Conservation (phyloP, 108 stramenopile species). For the Cyclotella sp. region DNA sequence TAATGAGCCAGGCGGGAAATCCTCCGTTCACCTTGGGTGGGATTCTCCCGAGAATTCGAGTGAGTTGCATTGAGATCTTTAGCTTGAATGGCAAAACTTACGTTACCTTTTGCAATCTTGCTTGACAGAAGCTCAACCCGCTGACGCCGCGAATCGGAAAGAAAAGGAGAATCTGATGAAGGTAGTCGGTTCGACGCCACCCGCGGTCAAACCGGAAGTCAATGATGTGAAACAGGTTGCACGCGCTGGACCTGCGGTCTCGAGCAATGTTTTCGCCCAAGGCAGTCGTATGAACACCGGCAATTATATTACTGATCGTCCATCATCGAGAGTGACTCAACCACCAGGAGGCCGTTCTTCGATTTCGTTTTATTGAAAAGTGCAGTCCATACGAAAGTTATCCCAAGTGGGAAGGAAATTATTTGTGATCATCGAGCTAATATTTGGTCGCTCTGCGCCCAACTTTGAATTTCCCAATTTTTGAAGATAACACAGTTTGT, state of each 20-base stretch:
- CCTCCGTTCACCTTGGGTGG: conserved; percentile 56
- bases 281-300: conserved; percentile 65
- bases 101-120: neutral
- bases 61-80: conserved; percentile 8
- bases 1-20: conserved; percentile 65
- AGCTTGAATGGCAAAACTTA: neutral
- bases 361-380: conserved; percentile 22
- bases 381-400: no score
- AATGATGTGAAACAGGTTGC: neutral
- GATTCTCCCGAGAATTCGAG: conserved; percentile 40
- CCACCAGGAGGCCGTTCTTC: conserved; percentile 72
- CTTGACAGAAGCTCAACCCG: conserved; percentile 7
- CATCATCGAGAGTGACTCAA: conserved; percentile 65
- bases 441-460: no score
- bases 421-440: no score
- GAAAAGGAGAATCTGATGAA: conserved; percentile 28
- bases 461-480: no score
- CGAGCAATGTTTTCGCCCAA: conserved; percentile 69
- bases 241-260: conserved; percentile 26
- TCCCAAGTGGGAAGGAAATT: no score
- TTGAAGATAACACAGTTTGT: no score
- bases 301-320: conserved; percentile 80
- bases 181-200: conserved; percentile 38
- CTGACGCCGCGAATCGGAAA: conserved; percentile 36
- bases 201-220: conserved; percentile 8